Base-by-base conservation (phyloP, 2,329 filamentous ascomycete species). In the Penicillium sp. region DNA sequence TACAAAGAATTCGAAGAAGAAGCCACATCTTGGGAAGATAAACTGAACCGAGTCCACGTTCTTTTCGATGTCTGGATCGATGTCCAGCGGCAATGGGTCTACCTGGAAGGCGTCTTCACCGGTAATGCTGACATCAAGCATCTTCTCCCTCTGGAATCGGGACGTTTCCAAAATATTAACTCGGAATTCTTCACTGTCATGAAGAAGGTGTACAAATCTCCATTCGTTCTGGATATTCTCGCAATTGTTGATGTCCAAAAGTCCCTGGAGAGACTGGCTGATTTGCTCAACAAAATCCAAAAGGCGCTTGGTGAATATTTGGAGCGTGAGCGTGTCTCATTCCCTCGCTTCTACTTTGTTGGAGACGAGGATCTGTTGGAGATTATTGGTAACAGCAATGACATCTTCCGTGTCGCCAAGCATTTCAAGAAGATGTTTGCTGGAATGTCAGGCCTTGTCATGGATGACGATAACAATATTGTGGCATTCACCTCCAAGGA, bases 361-460 rank as follows among this genome's bases (percentile, higher is more conserved):
- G 94, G 94, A 74, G 95, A 99, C 69, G 95, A 99, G 72, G 94
- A 99, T 76, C 80, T 99, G 57, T 83, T 99, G 25, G 94, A 99
- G 75, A 99, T 99, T 78, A 99, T 99, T 64, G 94, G 94, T 72
- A 99, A 99, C 75, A 97, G 93, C 78, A 97, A 97, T 70, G 94
- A 99, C 71, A 96, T 93, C 10, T 80, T 94, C 60, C 92, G 94
- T 54, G 95, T 99, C 65, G 91, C 94, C 41, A 99, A 99, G 75
- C 95, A 99, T 79, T 92, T 99, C 81, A 93, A 96, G 75, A 99
- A 99, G 82, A 99, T 99, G 94, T 99, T 99, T 81, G 94, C 95
- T 62, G 94, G 94, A 61, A 82, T 99, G 48, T 93, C 89, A 5
- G 94, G 94, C 4, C 84, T 99, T 37, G 81, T 93, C 42, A 93